A percentile compares a stretch with the other conserved stretches of the same genome.
These are phyloP conservation scores for Aspergillus fijiensis DNA, from an alignment of 2,329 filamentous ascomycete genomes.

Conservation along the genomic window DNA sequence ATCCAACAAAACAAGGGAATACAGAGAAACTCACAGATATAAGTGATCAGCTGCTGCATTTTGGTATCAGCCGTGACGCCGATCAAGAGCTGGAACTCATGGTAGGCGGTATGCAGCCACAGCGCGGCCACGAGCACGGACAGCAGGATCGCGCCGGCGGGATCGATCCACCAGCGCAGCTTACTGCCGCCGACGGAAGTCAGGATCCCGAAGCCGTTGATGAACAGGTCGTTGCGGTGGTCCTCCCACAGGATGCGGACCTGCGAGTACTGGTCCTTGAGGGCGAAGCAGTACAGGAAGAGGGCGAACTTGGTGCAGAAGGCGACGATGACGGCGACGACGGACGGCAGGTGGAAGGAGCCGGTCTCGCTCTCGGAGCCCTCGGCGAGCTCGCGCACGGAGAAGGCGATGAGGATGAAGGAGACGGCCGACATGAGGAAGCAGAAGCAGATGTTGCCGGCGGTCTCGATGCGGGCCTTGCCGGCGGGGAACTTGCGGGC, in stretches of 20 bases:
- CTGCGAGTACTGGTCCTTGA: slow-evolving; percentile 89
- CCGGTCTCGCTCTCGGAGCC: slow-evolving; percentile 54
- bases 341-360: slow-evolving; percentile 74
- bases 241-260: slow-evolving; percentile 93
- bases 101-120: slow-evolving; percentile 83
- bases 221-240: slow-evolving; percentile 93
- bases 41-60: slow-evolving; percentile 91
- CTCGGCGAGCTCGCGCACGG: slow-evolving; percentile 65
- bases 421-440: slow-evolving; percentile 94
- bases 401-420: slow-evolving; percentile 87
- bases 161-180: slow-evolving; percentile 92
- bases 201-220: slow-evolving; percentile 90
- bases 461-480: slow-evolving; percentile 90
- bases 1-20: too few species aligned
- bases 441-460: slow-evolving; percentile 94
- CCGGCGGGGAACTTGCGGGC: slow-evolving; percentile 83
- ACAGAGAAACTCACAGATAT: slow-evolving; percentile 64
- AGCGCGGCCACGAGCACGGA: slow-evolving; percentile 74
- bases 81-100: slow-evolving; percentile 87
- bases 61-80: slow-evolving; percentile 83
- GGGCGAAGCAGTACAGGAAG: slow-evolving; percentile 88
- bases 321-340: slow-evolving; percentile 80
- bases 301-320: slow-evolving; percentile 80
- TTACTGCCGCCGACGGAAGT: slow-evolving; percentile 90
- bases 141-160: slow-evolving; percentile 81